These are phyloP conservation scores for Cynara cardunculus DNA, from an alignment of 129 eudicot species.

Conservation along the genomic window DNA sequence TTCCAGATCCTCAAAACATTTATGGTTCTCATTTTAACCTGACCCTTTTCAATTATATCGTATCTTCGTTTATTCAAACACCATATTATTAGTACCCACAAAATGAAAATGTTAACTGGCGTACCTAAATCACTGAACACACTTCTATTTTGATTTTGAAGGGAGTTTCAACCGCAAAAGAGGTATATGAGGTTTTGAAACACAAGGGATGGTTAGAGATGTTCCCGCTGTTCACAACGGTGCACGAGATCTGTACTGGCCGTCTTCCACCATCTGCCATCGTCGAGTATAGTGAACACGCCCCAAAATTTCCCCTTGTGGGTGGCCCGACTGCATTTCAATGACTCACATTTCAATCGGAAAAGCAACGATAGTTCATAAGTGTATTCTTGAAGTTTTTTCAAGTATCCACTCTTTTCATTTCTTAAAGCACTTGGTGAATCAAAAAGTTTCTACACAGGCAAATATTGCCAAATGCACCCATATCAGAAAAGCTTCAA, in stretches of 20 bases:
- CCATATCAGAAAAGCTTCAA: slow-evolving; percentile 16
- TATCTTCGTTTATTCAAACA: not conserved
- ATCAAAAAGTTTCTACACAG: slow-evolving; percentile 23
- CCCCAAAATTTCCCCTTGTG: slow-evolving; percentile 41
- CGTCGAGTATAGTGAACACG: slow-evolving; percentile 65
- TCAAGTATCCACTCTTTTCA: slow-evolving; percentile 16
- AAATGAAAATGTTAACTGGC: not conserved
- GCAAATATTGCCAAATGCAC: slow-evolving; percentile 28
- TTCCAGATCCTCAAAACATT: not conserved
- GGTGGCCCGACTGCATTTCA: slow-evolving; percentile 41
- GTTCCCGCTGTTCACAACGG: slow-evolving; percentile 86
- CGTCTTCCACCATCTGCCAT: slow-evolving; percentile 81
- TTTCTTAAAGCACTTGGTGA: slow-evolving; percentile 22
- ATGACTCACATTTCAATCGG: slow-evolving; percentile 17
- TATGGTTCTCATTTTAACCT: not conserved
- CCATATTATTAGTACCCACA: not conserved
- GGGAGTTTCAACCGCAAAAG: slow-evolving; percentile 97
- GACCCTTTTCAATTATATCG: not conserved
- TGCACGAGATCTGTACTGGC: slow-evolving; percentile 87
- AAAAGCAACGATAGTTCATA: slow-evolving; percentile 14
- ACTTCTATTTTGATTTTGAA: slow-evolving; percentile 29
- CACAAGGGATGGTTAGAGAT: slow-evolving; percentile 85
- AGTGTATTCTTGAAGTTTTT: slow-evolving; percentile 24
- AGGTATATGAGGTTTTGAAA: slow-evolving; percentile 80
- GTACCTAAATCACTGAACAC: not conserved